These are phyloP conservation scores for Hansenula sp. DNA, from an alignment of 1,139 yeast species.

Conservation along the genomic window DNA sequence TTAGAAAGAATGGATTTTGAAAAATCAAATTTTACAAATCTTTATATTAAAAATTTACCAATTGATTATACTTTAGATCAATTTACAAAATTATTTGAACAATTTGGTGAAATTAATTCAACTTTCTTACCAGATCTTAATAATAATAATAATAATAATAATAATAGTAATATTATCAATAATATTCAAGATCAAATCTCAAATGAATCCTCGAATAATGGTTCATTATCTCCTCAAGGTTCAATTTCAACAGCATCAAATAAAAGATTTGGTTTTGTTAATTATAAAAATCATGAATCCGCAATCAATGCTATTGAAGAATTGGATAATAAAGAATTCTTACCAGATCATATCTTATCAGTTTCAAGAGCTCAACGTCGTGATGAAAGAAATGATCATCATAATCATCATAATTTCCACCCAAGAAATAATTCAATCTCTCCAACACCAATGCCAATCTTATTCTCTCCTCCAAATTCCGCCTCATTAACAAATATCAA, in stretches of 20 bases:
- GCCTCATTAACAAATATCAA: neutral
- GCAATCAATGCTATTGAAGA: constrained; percentile 29
- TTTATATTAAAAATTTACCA: constrained; percentile 55
- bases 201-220: neutral
- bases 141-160: too few species aligned
- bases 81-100: constrained; percentile 25
- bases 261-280: constrained; percentile 36
- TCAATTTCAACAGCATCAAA: neutral
- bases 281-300: constrained; percentile 31
- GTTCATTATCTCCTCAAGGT: neutral
- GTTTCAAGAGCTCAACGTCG: constrained; percentile 36
- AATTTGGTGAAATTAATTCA: constrained; percentile 39
- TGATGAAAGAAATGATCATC: constrained; percentile 27
- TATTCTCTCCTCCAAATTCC: neutral
- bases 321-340: constrained; percentile 28
- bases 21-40: constrained; percentile 46
- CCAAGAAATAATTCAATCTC: constrained; percentile 1
- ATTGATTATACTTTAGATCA: constrained; percentile 32
- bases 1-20: constrained; percentile 31
- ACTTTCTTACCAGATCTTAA: constrained; percentile 19
- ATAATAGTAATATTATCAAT: too few species aligned
- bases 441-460: constrained; percentile 4
- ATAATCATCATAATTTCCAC: constrained; percentile 1
- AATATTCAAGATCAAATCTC: constrained; percentile 1
- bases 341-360: constrained; percentile 21